Evolutionary conservation across 2,329 filamentous ascomycete species (phyloP).

Genomic region (Tolypocladium cylindrosporum): DNA sequence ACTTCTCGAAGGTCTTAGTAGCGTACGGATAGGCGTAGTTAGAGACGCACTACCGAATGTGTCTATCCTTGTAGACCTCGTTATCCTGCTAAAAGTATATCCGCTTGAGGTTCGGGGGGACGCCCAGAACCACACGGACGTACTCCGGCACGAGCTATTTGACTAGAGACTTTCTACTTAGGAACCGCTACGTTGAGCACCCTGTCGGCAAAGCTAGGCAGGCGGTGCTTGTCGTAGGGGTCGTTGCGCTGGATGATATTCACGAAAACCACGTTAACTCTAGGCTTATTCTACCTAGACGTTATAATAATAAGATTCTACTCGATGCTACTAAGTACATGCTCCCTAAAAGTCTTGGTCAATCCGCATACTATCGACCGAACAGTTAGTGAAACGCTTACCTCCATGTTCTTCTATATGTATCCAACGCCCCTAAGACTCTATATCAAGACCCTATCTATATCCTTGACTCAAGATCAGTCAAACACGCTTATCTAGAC

Average conservation of each 20-base stretch:
- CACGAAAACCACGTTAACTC: constrained; percentile 14
- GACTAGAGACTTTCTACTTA: not conserved
- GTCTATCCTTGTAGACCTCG: not conserved
- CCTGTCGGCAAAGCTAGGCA: constrained; percentile 18
- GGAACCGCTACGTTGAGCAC: constrained; percentile 18
- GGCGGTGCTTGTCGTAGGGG: not conserved
- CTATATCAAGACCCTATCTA: too few species aligned
- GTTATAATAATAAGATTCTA: too few species aligned
- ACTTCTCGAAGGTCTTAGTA: constrained; percentile 14
- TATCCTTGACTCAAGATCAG: constrained; percentile 1
- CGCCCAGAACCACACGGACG: constrained; percentile 1
- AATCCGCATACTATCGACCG: too few species aligned
- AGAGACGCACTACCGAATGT: constrained; percentile 21
- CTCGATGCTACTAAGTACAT: too few species aligned
- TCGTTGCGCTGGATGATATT: too few species aligned
- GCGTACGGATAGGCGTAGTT: constrained; percentile 16
- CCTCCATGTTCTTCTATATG: not conserved
- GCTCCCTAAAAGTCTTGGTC: too few species aligned
- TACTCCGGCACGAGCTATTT: not conserved
- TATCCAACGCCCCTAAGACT: too few species aligned
- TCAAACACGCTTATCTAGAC: constrained; percentile 38
- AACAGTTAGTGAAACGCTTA: too few species aligned
- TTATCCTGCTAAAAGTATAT: constrained; percentile 11
- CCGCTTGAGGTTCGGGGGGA: constrained; percentile 15
- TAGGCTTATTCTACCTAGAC: too few species aligned